Evolutionary conservation across 164 flowering plant genomes (phyloP), one percentile per base, ranked within the genome.

Genomic region (Cinnamomum chago): DNA sequence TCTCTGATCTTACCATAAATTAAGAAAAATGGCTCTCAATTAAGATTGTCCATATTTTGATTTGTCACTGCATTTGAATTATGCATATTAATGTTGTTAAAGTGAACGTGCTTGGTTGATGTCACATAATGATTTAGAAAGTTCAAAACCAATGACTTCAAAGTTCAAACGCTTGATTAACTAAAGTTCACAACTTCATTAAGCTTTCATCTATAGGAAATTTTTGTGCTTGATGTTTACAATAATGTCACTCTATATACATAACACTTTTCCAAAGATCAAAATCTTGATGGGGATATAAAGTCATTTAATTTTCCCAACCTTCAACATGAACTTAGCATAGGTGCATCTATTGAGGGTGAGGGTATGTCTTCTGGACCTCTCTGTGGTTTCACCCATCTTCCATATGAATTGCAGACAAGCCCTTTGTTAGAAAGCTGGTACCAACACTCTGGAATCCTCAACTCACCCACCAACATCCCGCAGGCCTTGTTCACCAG

Each of bases 321-420:
- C 28, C 67, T 25, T 24, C 67, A 64, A 25, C 28, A n/a, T 64
- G 28, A 64, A 25, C 33, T 9, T 25, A 64, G 28, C 5, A 24
- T 25, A 25, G 25, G 28, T 64, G 28, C 25, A 64, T 64, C 17
- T 64, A 13, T 30, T 15, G 9, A 27, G 7, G 85, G 85, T 5
- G 88, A 82, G 65, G 90, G 95, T 30, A 86, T 76, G 65, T 90
- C 89, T 76, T 89, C 90, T 3, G 81, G 82, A 1, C 84, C 84
- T 70, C 91, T 87, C 2, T 47, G 68, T 1, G 90, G 90, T 58
- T 85, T 84, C 33, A 87, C 88, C 93, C 93, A 88, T 67, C 95
- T 84, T 0, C 92, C 91, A 77, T 81, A 62, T 5, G 67, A 67
- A 62, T 90, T 89, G 9, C 58, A 50, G n/a, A 80, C 86, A 17